Evolutionary conservation across 306 rosid species (phyloP), one percentile per base, ranked within the genome.

Genomic region (Cucurbita moschata): DNA sequence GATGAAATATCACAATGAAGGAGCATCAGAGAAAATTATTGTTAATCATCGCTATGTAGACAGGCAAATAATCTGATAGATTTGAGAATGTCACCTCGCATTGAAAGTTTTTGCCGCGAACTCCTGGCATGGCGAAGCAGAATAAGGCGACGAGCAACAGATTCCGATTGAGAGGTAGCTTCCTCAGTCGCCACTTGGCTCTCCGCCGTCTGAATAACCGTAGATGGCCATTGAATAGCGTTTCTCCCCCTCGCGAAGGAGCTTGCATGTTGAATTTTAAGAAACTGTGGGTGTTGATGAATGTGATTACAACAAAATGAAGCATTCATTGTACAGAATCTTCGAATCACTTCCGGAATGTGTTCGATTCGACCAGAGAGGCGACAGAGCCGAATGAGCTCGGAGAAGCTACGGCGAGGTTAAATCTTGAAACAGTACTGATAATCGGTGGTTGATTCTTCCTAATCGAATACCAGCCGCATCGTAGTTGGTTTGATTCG

Each of bases 51-150:
- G 13, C 53, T 18, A 43, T 5, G 16, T 42, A 11, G 8, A 19
- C 53, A 65, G 53, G 55, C 49, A 52, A 63, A 74, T 37, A 21
- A 56, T 51, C 18, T 53, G 16, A 5, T 12, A 9, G 8, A 38
- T 0, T 21, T 23, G 4, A 76, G 44, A 44, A 52, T 10, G 23
- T 9, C 44, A 87, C 97, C 98, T 52, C 96, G 88, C 46, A 93
- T 82, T 5, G 90, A 86, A 49, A 86, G 90, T 61, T 87, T 82
- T 16, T 81, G 83, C 85, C 88, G 81, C 35, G 96, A 90, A 75
- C 98, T 90, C 76, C 79, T 54, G 40, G 96, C 98, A 81, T 93
- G 98, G 7, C 97, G 92, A 58, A 93, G 98, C 14, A 93, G 88
- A 78, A 93, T 89, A 83, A 93, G 97, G 81, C 98, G 98, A 77